A percentile compares a stretch with the other conserved stretches of the same genome.
These are phyloP conservation scores for Prunus mume DNA, from an alignment of 306 rosid species.

Conservation along the genomic window DNA sequence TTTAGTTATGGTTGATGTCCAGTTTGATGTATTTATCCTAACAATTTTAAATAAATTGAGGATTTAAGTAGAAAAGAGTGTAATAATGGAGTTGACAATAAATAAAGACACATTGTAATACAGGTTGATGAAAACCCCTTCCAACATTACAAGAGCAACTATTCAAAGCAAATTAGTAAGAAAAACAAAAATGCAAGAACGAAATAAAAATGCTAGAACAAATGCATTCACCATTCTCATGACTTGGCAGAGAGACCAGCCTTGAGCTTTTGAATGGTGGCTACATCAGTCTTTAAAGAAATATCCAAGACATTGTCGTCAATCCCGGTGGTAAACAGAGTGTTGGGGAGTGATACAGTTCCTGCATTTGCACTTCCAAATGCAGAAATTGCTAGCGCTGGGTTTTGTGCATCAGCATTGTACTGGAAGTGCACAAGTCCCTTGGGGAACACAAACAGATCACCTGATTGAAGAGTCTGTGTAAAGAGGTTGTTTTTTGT, in stretches of 20 bases:
- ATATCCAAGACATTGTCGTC: conserved; percentile 1
- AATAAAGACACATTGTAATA: neutral
- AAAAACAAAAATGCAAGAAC: neutral
- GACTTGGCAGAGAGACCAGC: conserved; percentile 4
- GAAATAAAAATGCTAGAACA: neutral
- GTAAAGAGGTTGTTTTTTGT: conserved; percentile 8
- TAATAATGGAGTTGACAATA: neutral
- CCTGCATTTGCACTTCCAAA: conserved; percentile 22
- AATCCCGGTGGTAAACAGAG: neutral
- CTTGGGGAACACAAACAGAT: conserved; percentile 18
- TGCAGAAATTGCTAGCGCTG: conserved; percentile 7
- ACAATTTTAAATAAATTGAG: neutral
- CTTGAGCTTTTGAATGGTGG: conserved; percentile 12
- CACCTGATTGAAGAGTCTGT: conserved; percentile 2
- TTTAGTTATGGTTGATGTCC: neutral
- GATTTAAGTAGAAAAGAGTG: neutral
- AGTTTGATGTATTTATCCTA: neutral
- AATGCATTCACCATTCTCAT: neutral
- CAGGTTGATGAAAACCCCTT: neutral
- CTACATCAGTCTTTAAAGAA: conserved; percentile 13
- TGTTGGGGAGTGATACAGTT: conserved; percentile 8
- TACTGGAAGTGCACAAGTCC: conserved; percentile 14
- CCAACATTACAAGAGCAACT: neutral
- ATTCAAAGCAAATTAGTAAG: neutral
- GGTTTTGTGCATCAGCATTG: conserved; percentile 5